Evolutionary conservation across 345 rosid species (phyloP).

Genomic region (Eucalyptus polybractea): DNA sequence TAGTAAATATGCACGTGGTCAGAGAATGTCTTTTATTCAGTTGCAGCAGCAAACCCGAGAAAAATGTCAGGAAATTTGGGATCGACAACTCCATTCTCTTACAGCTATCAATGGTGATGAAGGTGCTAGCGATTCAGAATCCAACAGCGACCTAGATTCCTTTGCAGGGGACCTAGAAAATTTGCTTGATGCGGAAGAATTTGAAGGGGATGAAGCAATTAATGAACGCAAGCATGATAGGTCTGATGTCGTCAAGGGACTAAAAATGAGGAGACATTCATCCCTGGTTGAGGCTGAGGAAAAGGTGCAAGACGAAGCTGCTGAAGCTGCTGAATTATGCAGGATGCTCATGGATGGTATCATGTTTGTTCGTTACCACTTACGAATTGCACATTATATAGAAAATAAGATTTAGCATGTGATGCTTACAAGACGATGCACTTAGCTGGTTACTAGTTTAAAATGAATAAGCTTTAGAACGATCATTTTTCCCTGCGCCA

Average conservation of each 20-base stretch:
- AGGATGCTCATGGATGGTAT: slow-evolving; percentile 96
- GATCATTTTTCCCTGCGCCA: background rate
- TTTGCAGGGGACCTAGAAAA: slow-evolving; percentile 97
- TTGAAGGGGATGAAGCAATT: slow-evolving; percentile 60
- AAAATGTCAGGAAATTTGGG: slow-evolving; percentile 99
- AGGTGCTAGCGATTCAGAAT: slow-evolving; percentile 83
- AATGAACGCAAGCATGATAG: slow-evolving; percentile 52
- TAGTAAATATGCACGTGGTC: slow-evolving; percentile 96
- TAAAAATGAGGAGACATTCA: slow-evolving; percentile 84
- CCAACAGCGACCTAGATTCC: slow-evolving; percentile 95
- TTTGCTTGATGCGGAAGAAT: slow-evolving; percentile 97
- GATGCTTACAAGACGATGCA: background rate
- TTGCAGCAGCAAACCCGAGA: slow-evolving; percentile 98
- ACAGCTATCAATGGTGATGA: slow-evolving; percentile 78
- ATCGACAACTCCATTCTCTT: slow-evolving; percentile 80
- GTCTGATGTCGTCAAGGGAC: slow-evolving; percentile 76
- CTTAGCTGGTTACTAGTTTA: background rate
- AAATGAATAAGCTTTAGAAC: background rate
- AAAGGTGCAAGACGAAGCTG: slow-evolving; percentile 92
- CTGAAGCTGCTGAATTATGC: slow-evolving; percentile 84
- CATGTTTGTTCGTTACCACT: background rate
- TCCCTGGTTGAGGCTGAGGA: slow-evolving; percentile 77
- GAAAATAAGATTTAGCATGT: background rate
- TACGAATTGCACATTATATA: background rate
- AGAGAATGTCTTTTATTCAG: slow-evolving; percentile 97